Evolutionary conservation across 1,284 basidiomycete genomes (phyloP).

Genomic region (Naganishia liquefaciens): DNA sequence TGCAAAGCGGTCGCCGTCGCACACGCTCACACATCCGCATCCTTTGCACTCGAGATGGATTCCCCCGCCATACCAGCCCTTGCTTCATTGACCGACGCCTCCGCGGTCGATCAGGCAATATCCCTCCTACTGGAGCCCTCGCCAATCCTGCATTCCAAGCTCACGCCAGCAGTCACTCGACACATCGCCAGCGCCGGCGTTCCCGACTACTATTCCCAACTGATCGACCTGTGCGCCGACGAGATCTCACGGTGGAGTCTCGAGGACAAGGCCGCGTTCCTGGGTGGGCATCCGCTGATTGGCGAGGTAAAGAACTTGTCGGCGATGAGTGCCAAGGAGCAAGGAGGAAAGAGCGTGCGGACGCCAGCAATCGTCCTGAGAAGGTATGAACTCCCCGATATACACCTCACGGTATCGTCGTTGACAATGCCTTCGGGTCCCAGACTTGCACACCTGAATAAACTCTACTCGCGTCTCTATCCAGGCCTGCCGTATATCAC

Average conservation of each 20-base stretch:
- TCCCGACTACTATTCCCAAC: slow-evolving; percentile 58
- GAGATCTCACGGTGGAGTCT: slow-evolving; percentile 63
- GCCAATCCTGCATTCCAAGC: slow-evolving; percentile 59
- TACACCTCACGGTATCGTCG: not conserved
- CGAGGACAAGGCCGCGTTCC: slow-evolving; percentile 66
- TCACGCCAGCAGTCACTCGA: slow-evolving; percentile 62
- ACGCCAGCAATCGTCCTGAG: slow-evolving; percentile 46
- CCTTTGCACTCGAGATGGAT: not conserved
- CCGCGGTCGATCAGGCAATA: slow-evolving; percentile 52
- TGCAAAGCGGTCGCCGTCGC: too few species aligned
- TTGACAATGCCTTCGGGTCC: not conserved
- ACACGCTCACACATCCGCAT: not conserved
- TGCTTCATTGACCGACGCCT: slow-evolving; percentile 1
- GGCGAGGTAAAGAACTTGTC: slow-evolving; percentile 73
- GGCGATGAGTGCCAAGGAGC: slow-evolving; percentile 72
- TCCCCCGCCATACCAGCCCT: slow-evolving; percentile 6
- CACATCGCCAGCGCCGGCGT: slow-evolving; percentile 16
- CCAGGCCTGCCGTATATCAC: slow-evolving; percentile 81
- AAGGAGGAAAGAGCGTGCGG: slow-evolving; percentile 56
- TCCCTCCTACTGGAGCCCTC: slow-evolving; percentile 71
- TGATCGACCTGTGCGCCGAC: slow-evolving; percentile 64
- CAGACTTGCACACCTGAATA: slow-evolving; percentile 65
- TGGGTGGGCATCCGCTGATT: slow-evolving; percentile 82
- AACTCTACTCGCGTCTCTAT: slow-evolving; percentile 70
- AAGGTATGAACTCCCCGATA: slow-evolving; percentile 37